Base-by-base conservation (phyloP, 495 filamentous ascomycete genomes). In the Evansstolkia leycettana region DNA sequence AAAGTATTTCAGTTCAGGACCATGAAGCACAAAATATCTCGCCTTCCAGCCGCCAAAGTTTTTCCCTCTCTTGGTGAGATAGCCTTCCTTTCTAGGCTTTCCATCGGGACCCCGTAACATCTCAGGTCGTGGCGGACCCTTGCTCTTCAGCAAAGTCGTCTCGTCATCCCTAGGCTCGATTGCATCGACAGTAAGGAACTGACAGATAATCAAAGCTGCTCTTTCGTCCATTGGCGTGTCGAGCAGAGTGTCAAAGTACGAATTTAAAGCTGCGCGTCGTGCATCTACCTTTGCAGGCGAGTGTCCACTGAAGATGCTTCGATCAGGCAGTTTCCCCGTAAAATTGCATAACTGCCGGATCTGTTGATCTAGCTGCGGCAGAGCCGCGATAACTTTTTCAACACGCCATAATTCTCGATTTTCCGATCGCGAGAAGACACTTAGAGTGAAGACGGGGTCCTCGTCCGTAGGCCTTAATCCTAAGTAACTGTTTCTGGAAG, bases 31-130 rank as follows among this genome's bases (percentile, higher is more conserved):
- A 46, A 98, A 98, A 52, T 83, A 96, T 36, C 90, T 72, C 11
- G 84, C 85, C 54, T 98, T 98, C 90, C 90, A 98, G n/a, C 90
- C 90, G 16, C 90, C 90, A 58, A 96, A 96, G 45, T 94, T 95
- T 64, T 98, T 98, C 17, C 90, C 90, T 37, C 82, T 69, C 60
- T 98, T 98, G 5, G 90, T 95, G 19, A 98, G 64, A 64, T 95
- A 96, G 11, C 90, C 90, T 50, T 79, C 86, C 49, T 88, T 89
- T 41, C 76, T 66, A 1, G 80, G 75, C 36, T 75, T 76, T 2
- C 75, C 76, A 41, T 81, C 72, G 7, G 74, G 65, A 0, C 75
- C 73, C 17, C 58, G 51, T 45, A 30, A 47, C 39, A 65, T 63
- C 53, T 53, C 57, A 35, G 42, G 47, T 15, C 50, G 46, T 15